Evolutionary conservation across 257 asterid species (phyloP), one percentile per base, ranked within the genome.

Genomic region (Apocynum venetum): DNA sequence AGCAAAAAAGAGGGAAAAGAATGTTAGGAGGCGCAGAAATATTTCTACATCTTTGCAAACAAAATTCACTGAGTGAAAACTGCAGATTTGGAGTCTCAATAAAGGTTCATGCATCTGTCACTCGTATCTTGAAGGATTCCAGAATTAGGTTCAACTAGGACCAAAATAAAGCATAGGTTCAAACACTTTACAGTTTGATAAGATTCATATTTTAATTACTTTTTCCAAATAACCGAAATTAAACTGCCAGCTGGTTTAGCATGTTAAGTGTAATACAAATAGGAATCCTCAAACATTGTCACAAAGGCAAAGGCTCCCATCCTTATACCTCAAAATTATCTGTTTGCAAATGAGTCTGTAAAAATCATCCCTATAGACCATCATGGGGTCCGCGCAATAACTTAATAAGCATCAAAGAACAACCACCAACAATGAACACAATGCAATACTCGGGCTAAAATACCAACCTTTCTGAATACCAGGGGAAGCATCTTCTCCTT

Each of bases 381-480:
- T 25, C 41, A 10, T 10, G 13, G 56, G 13, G 56, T 46, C 38
- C 25, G 3, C 75, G 2, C 6, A 6, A 44, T 44, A 4, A 53
- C 59, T 56, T 53, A 31, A 4, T 56, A 40, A 57, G 52, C 20
- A 55, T 3, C 2, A 41, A 74, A 56, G 0, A 7, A 1, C 43
- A 78, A 40, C 31, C 25, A 44, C 47, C 12, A 17, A 35, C 0
- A 8, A 59, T 14, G 35, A 31, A 56, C 4, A 6, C 5, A 61
- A 70, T 13, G 17, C 13, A 64, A 15, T 44, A 47, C 19, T 49
- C 25, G 2, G 51, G 31, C 20, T n/a, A 61, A 43, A 66, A 61
- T 47, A 71, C 85, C 15, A 82, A 95, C 99, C 98, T 93, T 95
- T 95, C 84, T 86, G 89, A 64, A 95, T 80, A 53, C 99, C 99